Base-by-base conservation (phyloP, 2,329 filamentous ascomycete species). In the Dactylellina cionopaga region DNA sequence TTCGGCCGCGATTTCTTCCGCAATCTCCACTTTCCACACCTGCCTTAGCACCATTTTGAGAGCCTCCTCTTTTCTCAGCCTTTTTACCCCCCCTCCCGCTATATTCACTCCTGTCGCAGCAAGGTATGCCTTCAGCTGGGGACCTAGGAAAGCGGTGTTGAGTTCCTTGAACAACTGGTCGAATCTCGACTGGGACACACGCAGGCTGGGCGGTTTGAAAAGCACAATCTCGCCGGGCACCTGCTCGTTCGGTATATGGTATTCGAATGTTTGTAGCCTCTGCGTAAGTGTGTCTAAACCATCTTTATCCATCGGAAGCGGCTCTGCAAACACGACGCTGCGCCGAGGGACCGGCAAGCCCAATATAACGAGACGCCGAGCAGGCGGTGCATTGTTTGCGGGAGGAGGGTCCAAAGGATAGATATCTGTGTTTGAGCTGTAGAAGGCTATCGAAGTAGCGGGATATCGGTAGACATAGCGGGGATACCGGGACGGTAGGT, bases 41-140 rank as follows among this genome's bases (percentile, higher is more conserved):
- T 59, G 59, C 39, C 71, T 68, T 72, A 77, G 60, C 29, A 77
- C 75, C 10, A 60, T 52, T 24, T 75, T 46, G 17, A 77, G 19
- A 13, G 75, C 68, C 17, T 76, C 43, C 17, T 31, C 17, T 41
- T 76, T 77, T 7, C 24, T 64, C n/a, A 62, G 33, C 24, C 52
- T 37, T 4, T 29, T 35, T 19, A 63, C 24, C 5, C 58, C 59
- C 25, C 72, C 60, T 1, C 60, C 52, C n/a, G 72, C 55, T 1
- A 66, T 13, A 4, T 60, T 24, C 2, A 52, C 54, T 15, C n/a
- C n/a, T 44, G 47, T 15, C 27, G 29, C 37, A 46, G 15, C 9
- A 51, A 72, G 75, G 47, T 77, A 77, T n/a, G 75, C 69, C n/a
- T 63, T 59, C 9, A 77, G 56, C 47, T 77, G 76, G 7, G 52